A percentile compares a stretch with the other conserved stretches of the same genome.
Evolutionary conservation across 176 grass and related monocot species (phyloP).

Genomic region (Eragrostis curvula): DNA sequence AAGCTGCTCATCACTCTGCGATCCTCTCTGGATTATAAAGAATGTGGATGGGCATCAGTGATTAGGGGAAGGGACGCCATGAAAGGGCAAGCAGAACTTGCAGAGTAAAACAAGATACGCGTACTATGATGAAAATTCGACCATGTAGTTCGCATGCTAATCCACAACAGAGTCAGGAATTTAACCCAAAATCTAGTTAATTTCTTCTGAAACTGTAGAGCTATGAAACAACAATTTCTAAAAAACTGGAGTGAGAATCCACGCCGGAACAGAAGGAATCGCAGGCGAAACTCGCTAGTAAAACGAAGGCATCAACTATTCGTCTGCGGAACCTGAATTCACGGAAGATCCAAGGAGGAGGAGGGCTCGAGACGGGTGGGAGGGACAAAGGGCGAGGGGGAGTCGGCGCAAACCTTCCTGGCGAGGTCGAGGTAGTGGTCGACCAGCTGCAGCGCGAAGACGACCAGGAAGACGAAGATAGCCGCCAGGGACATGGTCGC

Average conservation of each 20-base stretch:
- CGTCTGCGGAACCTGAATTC: background rate
- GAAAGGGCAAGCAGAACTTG: background rate
- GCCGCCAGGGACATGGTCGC: conserved; percentile 66
- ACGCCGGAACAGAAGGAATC: background rate
- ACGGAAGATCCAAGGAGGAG: conserved; percentile 15
- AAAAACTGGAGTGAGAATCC: background rate
- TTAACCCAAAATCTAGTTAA: background rate
- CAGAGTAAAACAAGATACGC: background rate
- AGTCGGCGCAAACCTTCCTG: conserved; percentile 60
- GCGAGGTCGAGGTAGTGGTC: conserved; percentile 68
- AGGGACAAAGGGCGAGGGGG: conserved; percentile 5
- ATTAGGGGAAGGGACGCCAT: background rate
- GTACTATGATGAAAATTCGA: background rate
- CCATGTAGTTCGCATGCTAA: background rate
- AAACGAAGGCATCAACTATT: background rate
- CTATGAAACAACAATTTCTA: background rate
- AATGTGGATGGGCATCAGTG: background rate
- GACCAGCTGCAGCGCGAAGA: conserved; percentile 64
- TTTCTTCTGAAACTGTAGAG: background rate
- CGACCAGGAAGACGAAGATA: conserved; percentile 71
- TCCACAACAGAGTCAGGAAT: background rate
- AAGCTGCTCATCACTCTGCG: conserved; percentile 56
- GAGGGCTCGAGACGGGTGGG: background rate
- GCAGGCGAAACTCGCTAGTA: background rate
- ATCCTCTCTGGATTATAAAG: conserved; percentile 64